phyloP scores from a whole-genome alignment of 495 filamentous ascomycete species.

The Annulohypoxylon maeteangense region DNA sequence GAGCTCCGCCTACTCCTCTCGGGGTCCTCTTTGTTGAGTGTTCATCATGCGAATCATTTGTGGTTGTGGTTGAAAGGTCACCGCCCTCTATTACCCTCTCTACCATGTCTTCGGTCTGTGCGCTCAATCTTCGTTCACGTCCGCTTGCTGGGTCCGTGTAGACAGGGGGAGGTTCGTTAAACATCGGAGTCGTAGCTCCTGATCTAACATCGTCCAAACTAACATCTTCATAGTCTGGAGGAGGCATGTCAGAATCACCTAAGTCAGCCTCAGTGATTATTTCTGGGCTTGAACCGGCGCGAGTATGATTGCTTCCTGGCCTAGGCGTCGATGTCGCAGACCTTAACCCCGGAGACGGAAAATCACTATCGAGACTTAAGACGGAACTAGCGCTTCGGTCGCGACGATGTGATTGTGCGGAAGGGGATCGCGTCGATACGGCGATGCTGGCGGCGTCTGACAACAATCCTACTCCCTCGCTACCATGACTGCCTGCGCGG shows the following conservation, averaged over 20 bases:
- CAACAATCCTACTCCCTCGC: conserved; percentile 78
- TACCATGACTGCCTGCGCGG: conserved; percentile 81
- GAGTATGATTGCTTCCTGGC: conserved; percentile 37
- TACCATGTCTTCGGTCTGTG: conserved; percentile 46
- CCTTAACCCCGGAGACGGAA: conserved; percentile 44
- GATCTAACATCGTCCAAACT: conserved; percentile 58
- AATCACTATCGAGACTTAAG: conserved; percentile 59
- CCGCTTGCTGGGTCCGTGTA: conserved; percentile 55
- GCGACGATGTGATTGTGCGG: conserved; percentile 37
- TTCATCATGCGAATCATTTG: conserved; percentile 10
- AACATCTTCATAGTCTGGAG: conserved; percentile 66
- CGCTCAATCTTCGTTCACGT: conserved; percentile 48
- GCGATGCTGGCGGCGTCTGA: conserved; percentile 73
- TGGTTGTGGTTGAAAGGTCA: conserved; percentile 36
- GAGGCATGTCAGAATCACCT: conserved; percentile 60
- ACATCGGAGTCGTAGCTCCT: conserved; percentile 47
- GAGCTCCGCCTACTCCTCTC: conserved; percentile 50
- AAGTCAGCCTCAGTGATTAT: conserved; percentile 57
- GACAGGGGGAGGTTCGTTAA: conserved; percentile 61
- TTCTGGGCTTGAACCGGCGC: conserved; percentile 53
- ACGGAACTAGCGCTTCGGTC: conserved; percentile 58
- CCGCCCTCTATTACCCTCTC: conserved; percentile 37
- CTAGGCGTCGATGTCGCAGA: conserved; percentile 55
- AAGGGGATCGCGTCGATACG: conserved; percentile 44
- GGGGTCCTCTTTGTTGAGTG: conserved; percentile 34